Evolutionary conservation across 2,329 filamentous ascomycete species (phyloP).

Genomic region (Claviceps spartinae): DNA sequence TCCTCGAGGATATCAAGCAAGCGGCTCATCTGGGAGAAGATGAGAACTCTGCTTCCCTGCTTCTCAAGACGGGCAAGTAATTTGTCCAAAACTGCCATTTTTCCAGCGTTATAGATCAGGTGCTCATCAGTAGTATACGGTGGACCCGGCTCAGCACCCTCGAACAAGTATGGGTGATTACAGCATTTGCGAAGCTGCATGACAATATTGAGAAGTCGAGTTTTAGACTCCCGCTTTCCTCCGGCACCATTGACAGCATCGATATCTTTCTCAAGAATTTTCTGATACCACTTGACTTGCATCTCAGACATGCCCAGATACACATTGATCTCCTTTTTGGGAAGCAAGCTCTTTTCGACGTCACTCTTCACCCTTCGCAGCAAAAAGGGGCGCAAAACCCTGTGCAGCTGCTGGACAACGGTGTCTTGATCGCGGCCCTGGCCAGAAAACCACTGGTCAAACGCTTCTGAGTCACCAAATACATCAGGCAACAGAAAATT

Average conservation of each 20-base stretch:
- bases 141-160: slow-evolving; percentile 90
- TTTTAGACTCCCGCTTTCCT: slow-evolving; percentile 96
- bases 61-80: slow-evolving; percentile 69
- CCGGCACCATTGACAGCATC: slow-evolving; percentile 95
- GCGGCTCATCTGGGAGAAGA: slow-evolving; percentile 99
- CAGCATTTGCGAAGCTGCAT: slow-evolving; percentile 99
- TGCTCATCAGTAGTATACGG: slow-evolving; percentile 98
- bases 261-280: slow-evolving; percentile 97
- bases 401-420: slow-evolving; percentile 89
- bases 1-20: slow-evolving; percentile 93
- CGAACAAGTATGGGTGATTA: slow-evolving; percentile 96
- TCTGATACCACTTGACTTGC: slow-evolving; percentile 98
- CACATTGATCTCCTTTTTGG: slow-evolving; percentile 94
- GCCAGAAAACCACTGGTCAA: slow-evolving; percentile 94
- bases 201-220: slow-evolving; percentile 90
- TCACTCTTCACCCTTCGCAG: slow-evolving; percentile 93
- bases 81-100: slow-evolving; percentile 95
- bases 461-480: slow-evolving; percentile 90
- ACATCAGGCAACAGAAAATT: slow-evolving; percentile 98
- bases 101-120: slow-evolving; percentile 81
- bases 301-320: slow-evolving; percentile 99
- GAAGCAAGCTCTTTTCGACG: slow-evolving; percentile 92
- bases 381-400: slow-evolving; percentile 83
- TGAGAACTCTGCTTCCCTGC: slow-evolving; percentile 88
- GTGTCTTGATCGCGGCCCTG: slow-evolving; percentile 86